phyloP scores from a whole-genome alignment of 2,329 filamentous ascomycete species.

The Beauveria caledonica region DNA sequence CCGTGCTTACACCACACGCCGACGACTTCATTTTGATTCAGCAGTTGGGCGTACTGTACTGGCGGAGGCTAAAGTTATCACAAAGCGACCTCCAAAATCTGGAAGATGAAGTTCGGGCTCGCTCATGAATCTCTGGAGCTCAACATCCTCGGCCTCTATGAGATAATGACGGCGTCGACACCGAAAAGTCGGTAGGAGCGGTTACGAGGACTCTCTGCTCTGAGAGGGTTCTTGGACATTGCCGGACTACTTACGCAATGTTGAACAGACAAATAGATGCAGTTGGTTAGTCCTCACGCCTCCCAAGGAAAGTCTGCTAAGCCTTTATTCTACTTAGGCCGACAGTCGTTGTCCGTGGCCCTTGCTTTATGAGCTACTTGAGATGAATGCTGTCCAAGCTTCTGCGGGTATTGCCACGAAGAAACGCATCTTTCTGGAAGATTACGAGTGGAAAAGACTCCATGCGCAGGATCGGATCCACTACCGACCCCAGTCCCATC shows the following conservation, averaged over 20 bases:
- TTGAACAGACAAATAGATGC: not conserved
- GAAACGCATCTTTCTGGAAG: constrained; percentile 9
- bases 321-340: constrained; percentile 2
- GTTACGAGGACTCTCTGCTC: not conserved
- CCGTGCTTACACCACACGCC: too few relatives aligned
- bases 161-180: constrained; percentile 11
- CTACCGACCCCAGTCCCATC: constrained; percentile 3
- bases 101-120: not conserved
- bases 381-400: not conserved
- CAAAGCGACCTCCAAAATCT: constrained; percentile 10
- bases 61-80: not conserved
- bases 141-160: constrained; percentile 12
- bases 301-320: constrained; percentile 10
- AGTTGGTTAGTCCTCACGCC: constrained; percentile 7
- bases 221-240: not conserved
- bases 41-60: constrained; percentile 11
- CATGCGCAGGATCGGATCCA: constrained; percentile 1
- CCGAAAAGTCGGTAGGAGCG: constrained; percentile 8
- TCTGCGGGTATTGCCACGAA: constrained; percentile 12
- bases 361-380: not conserved
- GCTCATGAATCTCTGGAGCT: constrained; percentile 13
- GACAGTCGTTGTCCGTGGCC: not conserved
- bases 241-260: not conserved
- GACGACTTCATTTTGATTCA: not conserved
- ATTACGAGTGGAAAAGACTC: constrained; percentile 6